Evolutionary conservation across 2,329 filamentous ascomycete genomes (phyloP).

Genomic region (Sordariomycetes sp.): DNA sequence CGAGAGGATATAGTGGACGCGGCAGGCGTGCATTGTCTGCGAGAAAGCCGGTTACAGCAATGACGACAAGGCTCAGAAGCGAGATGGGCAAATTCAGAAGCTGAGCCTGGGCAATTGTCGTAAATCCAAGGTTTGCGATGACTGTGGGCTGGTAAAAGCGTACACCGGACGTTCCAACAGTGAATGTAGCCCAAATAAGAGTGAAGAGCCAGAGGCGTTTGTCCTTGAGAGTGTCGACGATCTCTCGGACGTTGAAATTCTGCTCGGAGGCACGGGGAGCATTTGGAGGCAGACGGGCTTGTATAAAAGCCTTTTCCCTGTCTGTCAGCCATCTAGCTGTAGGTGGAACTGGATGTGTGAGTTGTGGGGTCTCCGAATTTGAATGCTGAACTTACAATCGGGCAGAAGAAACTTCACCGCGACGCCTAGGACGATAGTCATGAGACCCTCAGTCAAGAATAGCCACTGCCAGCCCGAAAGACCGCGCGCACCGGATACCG

Average conservation of each 20-base stretch:
- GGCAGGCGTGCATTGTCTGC: conserved; percentile 32
- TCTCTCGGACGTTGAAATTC: conserved; percentile 28
- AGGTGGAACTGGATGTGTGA: no score
- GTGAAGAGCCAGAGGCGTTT: conserved; percentile 34
- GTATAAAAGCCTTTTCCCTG: conserved; percentile 36
- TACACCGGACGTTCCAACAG: conserved; percentile 29
- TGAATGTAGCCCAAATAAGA: conserved; percentile 32
- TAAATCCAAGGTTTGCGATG: conserved; percentile 25
- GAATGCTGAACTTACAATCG: conserved; percentile 30
- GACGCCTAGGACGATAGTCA: conserved; percentile 35
- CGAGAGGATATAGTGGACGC: conserved; percentile 30
- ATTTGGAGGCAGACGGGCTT: conserved; percentile 33
- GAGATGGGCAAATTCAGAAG: conserved; percentile 39
- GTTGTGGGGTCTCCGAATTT: no score
- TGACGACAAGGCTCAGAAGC: conserved; percentile 29
- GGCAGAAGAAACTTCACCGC: conserved; percentile 43
- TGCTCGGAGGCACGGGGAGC: conserved; percentile 29
- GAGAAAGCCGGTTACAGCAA: conserved; percentile 28
- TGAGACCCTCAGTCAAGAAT: conserved; percentile 32
- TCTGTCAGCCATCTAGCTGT: conserved; percentile 34
- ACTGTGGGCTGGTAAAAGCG: conserved; percentile 32
- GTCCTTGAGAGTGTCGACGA: conserved; percentile 27
- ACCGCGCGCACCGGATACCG: conserved; percentile 21
- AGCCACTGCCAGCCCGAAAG: conserved; percentile 23
- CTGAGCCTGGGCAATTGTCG: conserved; percentile 35